These are phyloP conservation scores for Raphanus sativus DNA, from an alignment of 345 rosid genomes.

Conservation along the genomic window DNA sequence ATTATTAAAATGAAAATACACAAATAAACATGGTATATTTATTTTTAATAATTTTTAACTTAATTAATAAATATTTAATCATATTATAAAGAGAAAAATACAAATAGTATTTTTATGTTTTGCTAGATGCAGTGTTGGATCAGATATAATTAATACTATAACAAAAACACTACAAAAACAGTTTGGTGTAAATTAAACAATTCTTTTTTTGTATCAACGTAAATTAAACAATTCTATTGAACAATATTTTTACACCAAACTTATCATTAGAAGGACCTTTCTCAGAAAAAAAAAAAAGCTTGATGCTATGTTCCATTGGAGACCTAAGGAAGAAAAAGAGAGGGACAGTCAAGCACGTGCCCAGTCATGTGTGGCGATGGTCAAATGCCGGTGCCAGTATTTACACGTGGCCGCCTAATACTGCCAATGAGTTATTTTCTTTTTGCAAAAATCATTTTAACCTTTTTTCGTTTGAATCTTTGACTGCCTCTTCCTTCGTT, in stretches of 20 bases:
- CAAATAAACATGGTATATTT: background rate
- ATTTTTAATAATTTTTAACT: no score
- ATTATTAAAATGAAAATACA: background rate
- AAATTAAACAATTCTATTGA: background rate
- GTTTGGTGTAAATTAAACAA: background rate
- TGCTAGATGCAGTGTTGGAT: background rate
- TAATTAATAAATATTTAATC: background rate
- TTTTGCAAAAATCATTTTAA: background rate
- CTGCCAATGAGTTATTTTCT: background rate
- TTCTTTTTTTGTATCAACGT: background rate
- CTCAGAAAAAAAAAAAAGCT: no score
- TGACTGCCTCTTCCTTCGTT: slow-evolving; percentile 41
- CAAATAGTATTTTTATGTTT: background rate
- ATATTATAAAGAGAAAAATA: background rate
- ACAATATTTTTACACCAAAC: background rate
- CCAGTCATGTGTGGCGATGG: slow-evolving; percentile 56
- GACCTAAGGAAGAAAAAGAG: slow-evolving; percentile 3
- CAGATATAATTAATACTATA: background rate
- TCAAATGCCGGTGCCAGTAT: slow-evolving; percentile 81
- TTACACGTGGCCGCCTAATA: slow-evolving; percentile 58
- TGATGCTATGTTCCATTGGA: background rate
- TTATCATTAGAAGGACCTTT: no score
- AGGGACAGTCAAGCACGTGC: slow-evolving; percentile 54
- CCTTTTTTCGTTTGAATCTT: slow-evolving; percentile 42
- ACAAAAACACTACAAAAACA: background rate